Percentiles rank a stretch among this genome's conserved stretches.
Conservation (phyloP, 2,329 filamentous ascomycete genomes). For the Penicillium sp. region DNA sequence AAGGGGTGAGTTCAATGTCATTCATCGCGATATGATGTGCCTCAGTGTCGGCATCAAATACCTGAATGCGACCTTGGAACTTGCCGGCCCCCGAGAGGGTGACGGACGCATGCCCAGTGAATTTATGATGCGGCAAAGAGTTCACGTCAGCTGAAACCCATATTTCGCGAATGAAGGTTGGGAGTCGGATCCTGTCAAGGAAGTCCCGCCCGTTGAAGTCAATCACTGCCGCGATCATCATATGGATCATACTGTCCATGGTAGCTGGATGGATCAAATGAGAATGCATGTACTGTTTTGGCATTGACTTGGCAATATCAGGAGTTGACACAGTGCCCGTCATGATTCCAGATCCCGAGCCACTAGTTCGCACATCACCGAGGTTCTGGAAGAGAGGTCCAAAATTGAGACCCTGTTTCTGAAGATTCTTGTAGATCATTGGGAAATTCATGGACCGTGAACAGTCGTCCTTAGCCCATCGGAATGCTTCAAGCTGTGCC, state of each 20-base stretch:
- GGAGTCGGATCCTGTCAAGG: conserved; percentile 32
- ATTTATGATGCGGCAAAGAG: conserved; percentile 23
- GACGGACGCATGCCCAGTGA: conserved; percentile 33
- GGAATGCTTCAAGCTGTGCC: conserved; percentile 20
- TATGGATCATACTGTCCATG: conserved; percentile 41
- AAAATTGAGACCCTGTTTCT: conserved; percentile 35
- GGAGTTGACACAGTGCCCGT: conserved; percentile 34
- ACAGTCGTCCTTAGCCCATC: conserved; percentile 25
- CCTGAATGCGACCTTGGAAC: conserved; percentile 26
- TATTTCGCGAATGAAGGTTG: conserved; percentile 38
- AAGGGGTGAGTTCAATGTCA: conserved; percentile 34
- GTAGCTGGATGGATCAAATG: conserved; percentile 45
- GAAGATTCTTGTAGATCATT: conserved; percentile 32
- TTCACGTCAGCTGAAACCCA: conserved; percentile 37
- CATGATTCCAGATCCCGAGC: conserved; percentile 21
- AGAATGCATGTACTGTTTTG: conserved; percentile 36
- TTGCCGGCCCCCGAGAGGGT: conserved; percentile 12
- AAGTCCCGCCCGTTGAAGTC: conserved; percentile 28
- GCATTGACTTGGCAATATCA: conserved; percentile 38
- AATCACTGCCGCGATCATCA: conserved; percentile 32
- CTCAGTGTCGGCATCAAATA: conserved; percentile 22
- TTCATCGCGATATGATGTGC: conserved; percentile 27
- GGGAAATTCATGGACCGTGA: conserved; percentile 27
- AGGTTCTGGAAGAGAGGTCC: conserved; percentile 40
- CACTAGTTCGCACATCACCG: conserved; percentile 27